These are phyloP conservation scores for Chimonanthus salicifolius DNA, from an alignment of 164 flowering plant genomes.

Conservation along the genomic window DNA sequence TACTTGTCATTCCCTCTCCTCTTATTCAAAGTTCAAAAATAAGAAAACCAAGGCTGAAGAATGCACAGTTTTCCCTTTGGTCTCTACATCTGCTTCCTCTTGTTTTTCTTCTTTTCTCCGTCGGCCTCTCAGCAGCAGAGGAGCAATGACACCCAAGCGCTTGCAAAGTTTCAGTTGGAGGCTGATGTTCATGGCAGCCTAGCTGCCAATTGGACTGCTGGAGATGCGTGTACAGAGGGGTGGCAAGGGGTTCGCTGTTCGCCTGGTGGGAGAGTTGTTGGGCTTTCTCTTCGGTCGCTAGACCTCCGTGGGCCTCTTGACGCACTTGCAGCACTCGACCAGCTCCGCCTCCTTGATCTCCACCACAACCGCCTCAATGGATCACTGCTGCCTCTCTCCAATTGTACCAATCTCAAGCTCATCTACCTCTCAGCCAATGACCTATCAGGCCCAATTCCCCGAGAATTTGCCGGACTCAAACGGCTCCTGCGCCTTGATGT, in stretches of 20 bases:
- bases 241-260: constrained; percentile 71
- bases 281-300: constrained; percentile 57
- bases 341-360: constrained; percentile 81
- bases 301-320: constrained; percentile 72
- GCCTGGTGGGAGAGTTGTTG: constrained; percentile 40
- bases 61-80: constrained; percentile 10
- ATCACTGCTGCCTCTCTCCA: constrained; percentile 44
- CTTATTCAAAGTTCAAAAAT: not conserved
- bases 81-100: constrained; percentile 14
- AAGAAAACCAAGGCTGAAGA: not conserved
- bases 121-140: constrained; percentile 3
- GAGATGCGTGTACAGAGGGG: constrained; percentile 48
- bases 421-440: constrained; percentile 75
- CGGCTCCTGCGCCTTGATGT: constrained; percentile 66
- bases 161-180: constrained; percentile 56
- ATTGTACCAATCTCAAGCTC: constrained; percentile 60
- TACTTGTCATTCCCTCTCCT: not conserved
- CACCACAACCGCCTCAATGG: constrained; percentile 79
- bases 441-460: constrained; percentile 73
- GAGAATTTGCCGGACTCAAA: constrained; percentile 33
- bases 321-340: constrained; percentile 53
- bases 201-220: constrained; percentile 65
- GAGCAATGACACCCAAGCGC: constrained; percentile 56
- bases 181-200: constrained; percentile 74
- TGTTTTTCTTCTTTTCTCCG: constrained; percentile 8